These are phyloP conservation scores for Myxozyma geophila DNA, from an alignment of 805 yeast species.

Conservation along the genomic window DNA sequence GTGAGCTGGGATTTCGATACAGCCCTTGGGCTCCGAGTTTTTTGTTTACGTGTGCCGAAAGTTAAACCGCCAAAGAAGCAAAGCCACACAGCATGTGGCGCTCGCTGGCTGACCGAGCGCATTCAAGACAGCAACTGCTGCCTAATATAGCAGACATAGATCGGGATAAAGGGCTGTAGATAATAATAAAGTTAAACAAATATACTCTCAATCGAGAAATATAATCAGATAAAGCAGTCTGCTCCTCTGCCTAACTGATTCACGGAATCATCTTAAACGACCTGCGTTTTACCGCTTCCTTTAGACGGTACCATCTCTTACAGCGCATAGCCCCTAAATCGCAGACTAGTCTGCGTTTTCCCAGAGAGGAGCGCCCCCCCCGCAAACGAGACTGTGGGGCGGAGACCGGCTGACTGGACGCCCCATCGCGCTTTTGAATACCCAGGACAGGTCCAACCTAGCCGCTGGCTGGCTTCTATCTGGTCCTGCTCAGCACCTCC, in stretches of 20 bases:
- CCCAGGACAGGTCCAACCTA: neutral
- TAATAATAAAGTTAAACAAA: too few species aligned
- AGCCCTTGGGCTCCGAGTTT: neutral
- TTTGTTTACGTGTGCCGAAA: neutral
- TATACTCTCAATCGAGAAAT: too few species aligned
- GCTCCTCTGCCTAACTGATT: too few species aligned
- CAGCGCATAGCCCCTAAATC: too few species aligned
- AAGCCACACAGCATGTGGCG: neutral
- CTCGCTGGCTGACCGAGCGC: neutral
- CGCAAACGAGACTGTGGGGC: slow-evolving; percentile 2
- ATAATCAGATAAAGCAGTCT: too few species aligned
- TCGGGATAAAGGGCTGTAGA: too few species aligned
- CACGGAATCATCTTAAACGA: too few species aligned
- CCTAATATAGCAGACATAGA: neutral
- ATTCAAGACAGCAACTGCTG: neutral
- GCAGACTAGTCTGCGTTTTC: neutral
- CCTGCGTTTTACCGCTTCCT: too few species aligned
- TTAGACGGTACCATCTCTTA: too few species aligned
- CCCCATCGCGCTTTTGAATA: neutral
- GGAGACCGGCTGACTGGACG: neutral
- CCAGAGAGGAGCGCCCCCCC: neutral
- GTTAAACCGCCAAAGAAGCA: neutral
- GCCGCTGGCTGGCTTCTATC: too few species aligned
- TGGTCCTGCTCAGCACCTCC: neutral
- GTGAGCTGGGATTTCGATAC: too few species aligned